Conservation (phyloP, 208 protist genomes). For the Leishmania gerbilli region DNA sequence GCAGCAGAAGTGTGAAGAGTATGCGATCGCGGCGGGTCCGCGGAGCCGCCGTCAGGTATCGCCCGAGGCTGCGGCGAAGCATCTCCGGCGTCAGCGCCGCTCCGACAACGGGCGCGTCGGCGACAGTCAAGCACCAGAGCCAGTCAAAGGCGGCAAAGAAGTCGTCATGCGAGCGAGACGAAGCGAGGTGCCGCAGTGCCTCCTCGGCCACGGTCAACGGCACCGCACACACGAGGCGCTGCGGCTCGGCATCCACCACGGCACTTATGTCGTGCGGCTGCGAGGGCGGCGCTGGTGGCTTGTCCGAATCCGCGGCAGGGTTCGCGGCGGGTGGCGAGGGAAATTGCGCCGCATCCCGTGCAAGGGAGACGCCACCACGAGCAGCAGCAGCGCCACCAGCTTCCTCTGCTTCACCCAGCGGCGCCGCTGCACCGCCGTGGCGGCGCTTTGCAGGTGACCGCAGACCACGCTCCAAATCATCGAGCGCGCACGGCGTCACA, state of each 20-base stretch:
- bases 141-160: conserved; percentile 71
- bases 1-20: conserved; percentile 66
- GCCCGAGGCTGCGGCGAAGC: conserved; percentile 43
- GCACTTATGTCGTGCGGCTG: conserved; percentile 36
- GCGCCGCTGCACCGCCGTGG: not conserved
- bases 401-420: not conserved
- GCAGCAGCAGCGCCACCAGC: not conserved
- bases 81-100: conserved; percentile 31
- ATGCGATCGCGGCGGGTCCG: conserved; percentile 65
- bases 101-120: conserved; percentile 37
- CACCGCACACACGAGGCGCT: conserved; percentile 35
- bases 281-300: not conserved
- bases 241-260: conserved; percentile 41
- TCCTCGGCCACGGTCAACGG: conserved; percentile 31
- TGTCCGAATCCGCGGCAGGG: not conserved
- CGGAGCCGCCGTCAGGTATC: conserved; percentile 58
- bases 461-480: conserved; percentile 27
- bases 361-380: not conserved
- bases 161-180: conserved; percentile 47
- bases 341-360: not conserved
- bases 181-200: conserved; percentile 42
- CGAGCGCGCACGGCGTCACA: conserved; percentile 8
- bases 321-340: not conserved
- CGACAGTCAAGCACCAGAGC: conserved; percentile 75
- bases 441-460: not conserved